Base-by-base conservation (phyloP, 805 yeast species). In the Hanseniaspora guilliermondii region DNA sequence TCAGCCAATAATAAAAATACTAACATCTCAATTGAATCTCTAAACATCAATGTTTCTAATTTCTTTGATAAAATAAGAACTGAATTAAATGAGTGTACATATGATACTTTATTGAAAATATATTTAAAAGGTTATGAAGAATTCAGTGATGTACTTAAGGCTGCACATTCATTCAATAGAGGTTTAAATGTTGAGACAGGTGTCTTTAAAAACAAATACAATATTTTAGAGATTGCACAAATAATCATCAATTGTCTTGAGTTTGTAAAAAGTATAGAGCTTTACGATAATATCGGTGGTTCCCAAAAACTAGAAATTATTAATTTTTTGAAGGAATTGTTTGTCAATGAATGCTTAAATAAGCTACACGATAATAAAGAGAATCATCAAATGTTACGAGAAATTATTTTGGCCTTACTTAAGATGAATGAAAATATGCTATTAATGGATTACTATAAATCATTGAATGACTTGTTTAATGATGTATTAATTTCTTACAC, bases 291-390 rank as follows among this genome's bases (percentile, higher is more conserved):
- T 11, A 36, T 25, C 2, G 58, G 58, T 24, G 64, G 47, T 48
- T 56, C 46, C 9, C 58, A 58, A 39, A 58, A 61, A 4, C 49
- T 58, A 17, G 61, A 60, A n/a, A 60, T 63, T 37, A 53, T 61
- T 14, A 59, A 57, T 16, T 59, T 65, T 32, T 47, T 66, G 9
- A 62, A 61, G 50, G 91, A 83, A 61, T 70, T 85, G 19, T 85
- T 87, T 62, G 82, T 83, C 40, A 83, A 76, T 62, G 85, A 93
- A 0, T 73, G 84, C 7, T 64, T 86, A 16, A 67, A 79, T 46
- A 94, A 87, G 62, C 73, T 85, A 56, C 89, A 84, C 50, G 66
- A 73, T 32, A 81, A 76, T 57, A 74, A 75, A 56, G 78, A 75
- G 44, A 62, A 71, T 1, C 67, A 71, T 44, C 78, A 80, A 39